These are phyloP conservation scores for Chalciporus piperatus DNA, from an alignment of 768 basidiomycete species.

Conservation along the genomic window DNA sequence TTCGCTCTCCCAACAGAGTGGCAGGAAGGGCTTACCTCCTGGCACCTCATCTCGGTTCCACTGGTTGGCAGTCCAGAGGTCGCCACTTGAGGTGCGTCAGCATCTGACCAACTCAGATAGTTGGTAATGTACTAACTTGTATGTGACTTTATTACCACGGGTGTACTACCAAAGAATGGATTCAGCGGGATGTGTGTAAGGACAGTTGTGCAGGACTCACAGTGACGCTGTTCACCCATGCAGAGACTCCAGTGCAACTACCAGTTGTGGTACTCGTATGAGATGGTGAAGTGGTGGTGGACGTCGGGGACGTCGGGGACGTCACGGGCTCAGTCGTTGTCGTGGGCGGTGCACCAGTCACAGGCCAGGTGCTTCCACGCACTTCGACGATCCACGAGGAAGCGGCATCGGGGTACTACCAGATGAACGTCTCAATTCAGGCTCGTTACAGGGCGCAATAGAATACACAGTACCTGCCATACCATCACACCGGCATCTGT, in stretches of 20 bases:
- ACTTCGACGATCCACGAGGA: constrained; percentile 41
- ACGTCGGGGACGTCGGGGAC: neutral
- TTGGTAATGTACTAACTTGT: constrained; percentile 29
- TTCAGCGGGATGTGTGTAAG: neutral
- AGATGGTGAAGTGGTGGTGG: constrained; percentile 11
- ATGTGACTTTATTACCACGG: constrained; percentile 41
- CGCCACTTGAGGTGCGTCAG: constrained; percentile 32
- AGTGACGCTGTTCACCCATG: constrained; percentile 39
- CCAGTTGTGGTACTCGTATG: constrained; percentile 28
- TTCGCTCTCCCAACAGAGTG: neutral
- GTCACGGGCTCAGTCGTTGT: neutral
- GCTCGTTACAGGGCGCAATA: neutral
- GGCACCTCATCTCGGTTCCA: constrained; percentile 43
- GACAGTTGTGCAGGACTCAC: constrained; percentile 27
- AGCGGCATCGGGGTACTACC: constrained; percentile 38
- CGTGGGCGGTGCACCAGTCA: constrained; percentile 4
- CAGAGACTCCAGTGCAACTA: constrained; percentile 40
- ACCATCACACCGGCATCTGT: constrained; percentile 41
- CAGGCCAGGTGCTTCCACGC: constrained; percentile 37
- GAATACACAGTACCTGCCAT: constrained; percentile 36
- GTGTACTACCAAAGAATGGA: constrained; percentile 34
- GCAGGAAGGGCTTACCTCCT: constrained; percentile 18
- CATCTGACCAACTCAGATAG: neutral
- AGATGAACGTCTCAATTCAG: neutral
- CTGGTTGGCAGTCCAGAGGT: constrained; percentile 48